phyloP scores from a whole-genome alignment of 169 alveolate species.

The Plasmodium inui region DNA sequence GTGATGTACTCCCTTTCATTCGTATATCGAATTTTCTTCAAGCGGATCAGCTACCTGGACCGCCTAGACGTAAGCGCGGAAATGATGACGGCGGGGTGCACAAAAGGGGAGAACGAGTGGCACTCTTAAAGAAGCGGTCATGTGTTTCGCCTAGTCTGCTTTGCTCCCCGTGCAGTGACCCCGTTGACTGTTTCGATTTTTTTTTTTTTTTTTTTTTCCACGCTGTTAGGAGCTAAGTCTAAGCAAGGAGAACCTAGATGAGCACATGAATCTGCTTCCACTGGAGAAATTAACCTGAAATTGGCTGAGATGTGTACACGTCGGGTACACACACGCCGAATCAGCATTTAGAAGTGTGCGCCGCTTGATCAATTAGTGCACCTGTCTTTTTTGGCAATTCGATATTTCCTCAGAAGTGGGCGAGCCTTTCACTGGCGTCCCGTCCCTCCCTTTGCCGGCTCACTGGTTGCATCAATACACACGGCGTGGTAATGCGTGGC shows the following conservation, averaged over 20 bases:
- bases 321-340: neutral
- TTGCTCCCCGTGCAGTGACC: neutral
- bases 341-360: neutral
- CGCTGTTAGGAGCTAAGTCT: slow-evolving; percentile 11
- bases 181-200: neutral
- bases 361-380: neutral
- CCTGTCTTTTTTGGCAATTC: neutral
- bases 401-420: neutral
- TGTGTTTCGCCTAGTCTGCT: neutral
- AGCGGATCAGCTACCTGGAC: slow-evolving; percentile 47
- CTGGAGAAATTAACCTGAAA: slow-evolving; percentile 30
- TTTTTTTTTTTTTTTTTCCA: neutral
- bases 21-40: slow-evolving; percentile 33
- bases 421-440: neutral
- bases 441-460: neutral
- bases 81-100: neutral
- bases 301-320: neutral
- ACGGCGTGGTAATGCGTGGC: neutral
- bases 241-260: slow-evolving; percentile 29
- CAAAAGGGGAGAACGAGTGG: neutral
- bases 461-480: neutral
- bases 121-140: neutral
- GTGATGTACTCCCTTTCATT: slow-evolving; percentile 56
- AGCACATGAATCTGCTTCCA: slow-evolving; percentile 38
- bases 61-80: slow-evolving; percentile 17